These are phyloP conservation scores for Malus asiatica DNA, from an alignment of 306 rosid species.

Conservation along the genomic window DNA sequence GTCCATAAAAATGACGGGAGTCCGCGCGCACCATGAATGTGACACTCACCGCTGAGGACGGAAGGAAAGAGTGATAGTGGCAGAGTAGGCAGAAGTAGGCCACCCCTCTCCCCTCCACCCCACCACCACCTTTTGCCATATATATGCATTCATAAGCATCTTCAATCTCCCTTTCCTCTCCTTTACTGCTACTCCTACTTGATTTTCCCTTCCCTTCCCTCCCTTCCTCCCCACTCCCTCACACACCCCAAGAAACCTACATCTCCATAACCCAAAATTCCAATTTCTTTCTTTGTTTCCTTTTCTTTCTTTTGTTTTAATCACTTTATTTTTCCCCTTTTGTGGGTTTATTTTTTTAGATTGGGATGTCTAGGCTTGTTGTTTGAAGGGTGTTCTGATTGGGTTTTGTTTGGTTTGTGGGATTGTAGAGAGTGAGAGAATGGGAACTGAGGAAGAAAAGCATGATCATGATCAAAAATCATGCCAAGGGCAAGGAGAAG, in stretches of 20 bases:
- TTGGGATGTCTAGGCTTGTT: neutral
- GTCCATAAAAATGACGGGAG: neutral
- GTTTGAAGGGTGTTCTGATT: slow-evolving; percentile 4
- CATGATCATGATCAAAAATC: slow-evolving; percentile 20
- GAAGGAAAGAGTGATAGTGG: neutral
- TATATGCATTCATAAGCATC: neutral
- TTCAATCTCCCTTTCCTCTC: neutral
- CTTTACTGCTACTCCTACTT: neutral
- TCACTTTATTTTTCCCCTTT: neutral
- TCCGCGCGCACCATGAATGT: neutral
- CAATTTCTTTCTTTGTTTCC: neutral
- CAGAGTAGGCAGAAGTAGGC: neutral
- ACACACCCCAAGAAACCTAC: neutral
- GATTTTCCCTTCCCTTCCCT: neutral
- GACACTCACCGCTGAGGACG: neutral
- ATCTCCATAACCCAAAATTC: neutral
- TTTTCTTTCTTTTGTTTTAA: too few species aligned
- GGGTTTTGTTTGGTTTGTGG: slow-evolving; percentile 15
- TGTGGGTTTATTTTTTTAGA: neutral
- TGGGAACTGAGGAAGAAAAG: slow-evolving; percentile 44
- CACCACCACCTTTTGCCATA: neutral
- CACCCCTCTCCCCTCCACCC: neutral
- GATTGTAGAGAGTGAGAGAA: slow-evolving; percentile 12
- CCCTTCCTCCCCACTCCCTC: neutral
- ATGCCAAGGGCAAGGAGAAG: slow-evolving; percentile 32